These are phyloP conservation scores for Heliocybe sulcata DNA, from an alignment of 1,284 basidiomycete genomes.

Conservation along the genomic window DNA sequence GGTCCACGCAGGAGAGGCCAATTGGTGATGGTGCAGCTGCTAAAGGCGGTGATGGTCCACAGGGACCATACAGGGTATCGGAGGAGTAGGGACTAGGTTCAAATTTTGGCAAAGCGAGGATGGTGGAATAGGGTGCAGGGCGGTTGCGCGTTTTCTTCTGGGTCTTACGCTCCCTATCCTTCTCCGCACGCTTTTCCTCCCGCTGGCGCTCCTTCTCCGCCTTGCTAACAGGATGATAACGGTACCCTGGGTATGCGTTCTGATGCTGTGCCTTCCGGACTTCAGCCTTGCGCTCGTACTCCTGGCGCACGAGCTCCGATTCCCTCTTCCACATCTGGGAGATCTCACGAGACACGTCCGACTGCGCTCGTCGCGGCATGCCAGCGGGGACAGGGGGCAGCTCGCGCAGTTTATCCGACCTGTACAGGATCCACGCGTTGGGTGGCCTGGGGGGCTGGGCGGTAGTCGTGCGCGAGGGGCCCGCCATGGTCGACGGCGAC, in stretches of 20 bases:
- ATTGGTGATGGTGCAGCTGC: conserved; percentile 27
- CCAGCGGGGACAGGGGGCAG: conserved; percentile 26
- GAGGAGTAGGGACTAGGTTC: conserved; percentile 5
- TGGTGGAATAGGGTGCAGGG: conserved; percentile 9
- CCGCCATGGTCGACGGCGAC: conserved; percentile 2
- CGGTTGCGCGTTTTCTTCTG: conserved; percentile 21
- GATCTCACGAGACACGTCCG: conserved; percentile 68
- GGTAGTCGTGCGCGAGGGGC: background rate
- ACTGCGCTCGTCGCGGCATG: conserved; percentile 47
- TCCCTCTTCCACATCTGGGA: conserved; percentile 67
- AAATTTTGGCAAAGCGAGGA: conserved; percentile 8
- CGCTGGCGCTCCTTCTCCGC: conserved; percentile 48
- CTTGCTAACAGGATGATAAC: conserved; percentile 65
- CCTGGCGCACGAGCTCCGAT: conserved; percentile 35
- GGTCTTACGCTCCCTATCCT: conserved; percentile 23
- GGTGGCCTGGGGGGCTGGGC: conserved; percentile 53
- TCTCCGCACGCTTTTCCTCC: conserved; percentile 36
- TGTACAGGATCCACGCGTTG: conserved; percentile 92
- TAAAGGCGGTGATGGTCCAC: conserved; percentile 16
- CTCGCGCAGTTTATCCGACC: conserved; percentile 54
- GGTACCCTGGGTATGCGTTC: conserved; percentile 61
- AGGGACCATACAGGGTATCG: conserved; percentile 7
- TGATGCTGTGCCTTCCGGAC: conserved; percentile 63
- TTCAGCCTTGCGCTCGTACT: conserved; percentile 71
- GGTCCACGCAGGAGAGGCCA: conserved; percentile 13